A percentile compares a stretch with the other conserved stretches of the same genome.
These are phyloP conservation scores for Tanozyma kutaoensis DNA, from an alignment of 805 yeast species.

Conservation along the genomic window DNA sequence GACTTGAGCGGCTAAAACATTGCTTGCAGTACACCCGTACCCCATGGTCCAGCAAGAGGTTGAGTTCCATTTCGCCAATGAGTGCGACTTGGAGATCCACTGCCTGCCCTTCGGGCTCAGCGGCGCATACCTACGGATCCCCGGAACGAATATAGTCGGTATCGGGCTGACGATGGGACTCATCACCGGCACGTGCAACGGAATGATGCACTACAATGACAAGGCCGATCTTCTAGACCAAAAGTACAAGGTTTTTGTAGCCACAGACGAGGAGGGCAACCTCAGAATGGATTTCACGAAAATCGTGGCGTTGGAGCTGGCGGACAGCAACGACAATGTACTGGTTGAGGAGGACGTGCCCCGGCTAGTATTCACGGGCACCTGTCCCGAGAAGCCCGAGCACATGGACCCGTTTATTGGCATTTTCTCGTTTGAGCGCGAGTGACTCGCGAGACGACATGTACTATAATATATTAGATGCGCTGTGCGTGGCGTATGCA, in stretches of 20 bases:
- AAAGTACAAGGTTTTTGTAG: slow-evolving; percentile 36
- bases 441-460: slow-evolving; percentile 3
- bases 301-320: slow-evolving; percentile 14
- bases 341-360: slow-evolving; percentile 28
- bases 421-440: slow-evolving; percentile 37
- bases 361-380: slow-evolving; percentile 34
- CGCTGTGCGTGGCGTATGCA: too few relatives aligned
- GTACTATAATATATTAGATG: too few relatives aligned
- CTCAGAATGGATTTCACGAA: slow-evolving; percentile 39
- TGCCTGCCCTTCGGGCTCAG: slow-evolving; percentile 45
- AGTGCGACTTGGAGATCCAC: slow-evolving; percentile 39
- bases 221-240: slow-evolving; percentile 30
- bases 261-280: slow-evolving; percentile 32
- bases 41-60: slow-evolving; percentile 2
- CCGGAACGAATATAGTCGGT: slow-evolving; percentile 36
- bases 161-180: slow-evolving; percentile 46
- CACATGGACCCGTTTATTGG: slow-evolving; percentile 41
- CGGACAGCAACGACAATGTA: slow-evolving; percentile 4
- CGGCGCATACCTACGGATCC: slow-evolving; percentile 35
- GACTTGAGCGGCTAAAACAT: too few relatives aligned
- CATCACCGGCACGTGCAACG: slow-evolving; percentile 37
- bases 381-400: slow-evolving; percentile 40
- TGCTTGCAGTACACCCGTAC: neutral
- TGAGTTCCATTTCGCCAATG: slow-evolving; percentile 31
- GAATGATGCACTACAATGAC: slow-evolving; percentile 35